phyloP scores from a whole-genome alignment of 306 rosid genomes.

The Fagus crenata region DNA sequence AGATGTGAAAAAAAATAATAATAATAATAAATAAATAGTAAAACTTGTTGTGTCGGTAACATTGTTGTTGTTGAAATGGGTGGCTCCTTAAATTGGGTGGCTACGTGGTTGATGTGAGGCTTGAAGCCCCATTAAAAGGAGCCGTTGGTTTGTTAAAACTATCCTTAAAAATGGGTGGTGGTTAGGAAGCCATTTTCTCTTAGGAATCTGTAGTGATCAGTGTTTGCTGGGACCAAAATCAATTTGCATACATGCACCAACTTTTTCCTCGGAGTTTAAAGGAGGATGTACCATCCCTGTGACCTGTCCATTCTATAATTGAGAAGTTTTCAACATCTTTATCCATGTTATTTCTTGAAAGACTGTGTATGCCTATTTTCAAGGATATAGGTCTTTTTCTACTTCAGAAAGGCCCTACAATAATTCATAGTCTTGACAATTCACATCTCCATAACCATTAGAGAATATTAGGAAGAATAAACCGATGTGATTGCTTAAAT shows the following conservation, averaged over 20 bases:
- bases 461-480: neutral
- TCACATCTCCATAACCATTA: neutral
- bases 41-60: too few species aligned
- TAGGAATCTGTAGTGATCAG: neutral
- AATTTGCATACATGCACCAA: neutral
- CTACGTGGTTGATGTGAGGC: neutral
- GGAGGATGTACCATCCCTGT: slow-evolving; percentile 7
- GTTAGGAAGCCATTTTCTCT: neutral
- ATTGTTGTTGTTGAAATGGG: neutral
- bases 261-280: too few species aligned
- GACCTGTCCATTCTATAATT: neutral
- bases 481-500: neutral
- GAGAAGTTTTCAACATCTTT: neutral
- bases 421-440: neutral
- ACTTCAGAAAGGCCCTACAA: neutral
- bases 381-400: neutral
- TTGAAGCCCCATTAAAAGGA: neutral
- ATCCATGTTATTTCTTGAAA: slow-evolving; percentile 4
- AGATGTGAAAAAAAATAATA: too few species aligned
- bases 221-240: neutral
- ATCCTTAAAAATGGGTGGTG: neutral
- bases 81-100: neutral
- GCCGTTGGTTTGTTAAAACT: neutral
- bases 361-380: neutral
- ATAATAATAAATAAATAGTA: too few species aligned